These are phyloP conservation scores for Pyrus pyrifolia DNA, from an alignment of 306 rosid species.

Conservation along the genomic window DNA sequence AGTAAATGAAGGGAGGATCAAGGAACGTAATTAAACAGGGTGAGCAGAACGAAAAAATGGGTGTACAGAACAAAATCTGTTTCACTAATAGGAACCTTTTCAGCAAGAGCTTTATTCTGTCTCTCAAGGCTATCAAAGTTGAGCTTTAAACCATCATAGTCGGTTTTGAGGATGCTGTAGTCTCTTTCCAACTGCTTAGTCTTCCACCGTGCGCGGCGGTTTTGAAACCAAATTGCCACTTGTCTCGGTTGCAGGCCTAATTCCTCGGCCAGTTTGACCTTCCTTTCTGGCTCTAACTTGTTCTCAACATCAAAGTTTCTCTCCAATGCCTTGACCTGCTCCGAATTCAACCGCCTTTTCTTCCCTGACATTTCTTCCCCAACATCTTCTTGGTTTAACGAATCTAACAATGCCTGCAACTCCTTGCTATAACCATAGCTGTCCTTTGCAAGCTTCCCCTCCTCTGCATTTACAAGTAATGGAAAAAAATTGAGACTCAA, in stretches of 20 bases:
- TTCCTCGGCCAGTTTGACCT: conserved; percentile 52
- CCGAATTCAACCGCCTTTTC: conserved; percentile 49
- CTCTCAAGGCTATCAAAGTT: conserved; percentile 40
- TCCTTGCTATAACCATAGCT: conserved; percentile 50
- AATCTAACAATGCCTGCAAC: conserved; percentile 64
- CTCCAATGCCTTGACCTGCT: conserved; percentile 67
- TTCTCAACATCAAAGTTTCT: conserved; percentile 60
- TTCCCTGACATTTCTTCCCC: conserved; percentile 43
- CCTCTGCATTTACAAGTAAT: conserved; percentile 19
- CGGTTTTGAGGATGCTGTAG: conserved; percentile 45
- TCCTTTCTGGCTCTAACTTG: conserved; percentile 72
- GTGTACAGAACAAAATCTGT: not conserved
- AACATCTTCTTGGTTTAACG: conserved; percentile 57
- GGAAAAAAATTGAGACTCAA: not conserved
- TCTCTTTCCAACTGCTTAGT: conserved; percentile 74
- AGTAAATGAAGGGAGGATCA: not conserved
- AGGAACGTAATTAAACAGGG: not conserved
- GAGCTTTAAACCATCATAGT: conserved; percentile 47
- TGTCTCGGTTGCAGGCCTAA: conserved; percentile 67
- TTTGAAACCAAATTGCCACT: conserved; percentile 84
- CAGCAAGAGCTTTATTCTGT: conserved; percentile 37
- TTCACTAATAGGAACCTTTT: conserved; percentile 27
- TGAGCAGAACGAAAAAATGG: not conserved
- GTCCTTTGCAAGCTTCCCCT: conserved; percentile 7
- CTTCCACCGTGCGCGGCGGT: conserved; percentile 79